phyloP scores from a whole-genome alignment of 1,284 basidiomycete species.

The Xerocomus nothofagi region DNA sequence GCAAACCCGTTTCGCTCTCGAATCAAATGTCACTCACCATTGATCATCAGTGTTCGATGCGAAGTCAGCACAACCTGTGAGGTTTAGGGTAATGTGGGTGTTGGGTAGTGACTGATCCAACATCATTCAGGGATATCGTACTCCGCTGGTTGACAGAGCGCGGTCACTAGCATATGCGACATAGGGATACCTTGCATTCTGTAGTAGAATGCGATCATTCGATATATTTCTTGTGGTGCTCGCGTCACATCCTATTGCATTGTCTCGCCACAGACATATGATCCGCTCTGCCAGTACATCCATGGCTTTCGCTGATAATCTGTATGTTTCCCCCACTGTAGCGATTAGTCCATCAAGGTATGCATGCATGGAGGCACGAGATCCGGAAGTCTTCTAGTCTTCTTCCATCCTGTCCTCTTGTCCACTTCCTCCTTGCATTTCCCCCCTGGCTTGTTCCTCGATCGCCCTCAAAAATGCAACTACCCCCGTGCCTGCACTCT shows the following conservation, averaged over 20 bases:
- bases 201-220: neutral
- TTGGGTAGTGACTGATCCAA: slow-evolving; percentile 7
- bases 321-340: neutral
- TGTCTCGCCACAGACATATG: neutral
- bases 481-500: slow-evolving; percentile 73
- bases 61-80: slow-evolving; percentile 89
- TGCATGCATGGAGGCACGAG: neutral
- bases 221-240: neutral
- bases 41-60: slow-evolving; percentile 78
- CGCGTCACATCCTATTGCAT: neutral
- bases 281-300: neutral
- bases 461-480: slow-evolving; percentile 73
- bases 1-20: slow-evolving; percentile 20
- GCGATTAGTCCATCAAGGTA: neutral
- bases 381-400: slow-evolving; percentile 15
- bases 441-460: slow-evolving; percentile 66
- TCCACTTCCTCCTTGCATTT: slow-evolving; percentile 32
- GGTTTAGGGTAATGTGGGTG: slow-evolving; percentile 24
- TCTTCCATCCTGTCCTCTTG: slow-evolving; percentile 34
- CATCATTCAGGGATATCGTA: slow-evolving; percentile 61
- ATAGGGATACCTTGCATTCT: slow-evolving; percentile 17
- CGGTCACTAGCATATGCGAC: slow-evolving; percentile 49
- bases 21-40: slow-evolving; percentile 4
- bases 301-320: slow-evolving; percentile 1
- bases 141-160: slow-evolving; percentile 69